Percentiles rank a stretch among this genome's conserved stretches.
Evolutionary conservation across 148 eudicot genomes (phyloP).

Genomic region (Cornus controversa): DNA sequence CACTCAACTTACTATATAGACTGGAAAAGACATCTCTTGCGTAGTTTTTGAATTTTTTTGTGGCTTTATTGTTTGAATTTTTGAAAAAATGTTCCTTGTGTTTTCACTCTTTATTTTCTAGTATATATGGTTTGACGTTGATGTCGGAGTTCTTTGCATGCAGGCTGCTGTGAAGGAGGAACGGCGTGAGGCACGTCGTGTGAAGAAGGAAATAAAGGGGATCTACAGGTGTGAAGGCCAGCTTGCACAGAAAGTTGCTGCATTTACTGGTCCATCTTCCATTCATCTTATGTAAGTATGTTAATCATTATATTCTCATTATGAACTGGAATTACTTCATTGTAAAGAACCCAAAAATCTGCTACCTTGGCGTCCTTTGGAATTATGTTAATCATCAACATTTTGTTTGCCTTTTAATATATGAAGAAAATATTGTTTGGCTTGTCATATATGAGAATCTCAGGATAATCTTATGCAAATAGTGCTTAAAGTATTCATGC

Average conservation of each 20-base stretch:
- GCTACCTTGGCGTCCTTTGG: too few species aligned
- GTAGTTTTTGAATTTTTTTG: neutral
- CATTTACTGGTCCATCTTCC: constrained; percentile 84
- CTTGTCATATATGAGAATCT: too few species aligned
- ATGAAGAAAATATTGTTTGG: too few species aligned
- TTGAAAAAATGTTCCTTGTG: neutral
- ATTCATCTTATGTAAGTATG: constrained; percentile 68
- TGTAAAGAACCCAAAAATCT: too few species aligned
- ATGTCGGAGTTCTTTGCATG: constrained; percentile 14
- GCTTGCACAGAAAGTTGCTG: constrained; percentile 90
- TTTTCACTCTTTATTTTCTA: neutral
- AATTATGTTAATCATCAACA: too few species aligned
- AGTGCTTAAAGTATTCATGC: too few species aligned
- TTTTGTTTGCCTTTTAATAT: too few species aligned
- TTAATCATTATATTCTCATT: neutral
- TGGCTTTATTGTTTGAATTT: neutral
- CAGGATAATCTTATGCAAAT: too few species aligned
- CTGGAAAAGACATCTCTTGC: neutral
- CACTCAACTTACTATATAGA: neutral
- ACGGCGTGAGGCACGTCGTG: constrained; percentile 75
- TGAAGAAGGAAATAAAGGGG: constrained; percentile 78
- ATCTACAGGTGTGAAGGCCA: constrained; percentile 66
- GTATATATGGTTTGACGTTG: constrained; percentile 3
- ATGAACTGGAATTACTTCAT: neutral
- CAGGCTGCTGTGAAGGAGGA: constrained; percentile 90